phyloP scores from a whole-genome alignment of 164 flowering plant genomes.

The Tetrastigma voinierianum region DNA sequence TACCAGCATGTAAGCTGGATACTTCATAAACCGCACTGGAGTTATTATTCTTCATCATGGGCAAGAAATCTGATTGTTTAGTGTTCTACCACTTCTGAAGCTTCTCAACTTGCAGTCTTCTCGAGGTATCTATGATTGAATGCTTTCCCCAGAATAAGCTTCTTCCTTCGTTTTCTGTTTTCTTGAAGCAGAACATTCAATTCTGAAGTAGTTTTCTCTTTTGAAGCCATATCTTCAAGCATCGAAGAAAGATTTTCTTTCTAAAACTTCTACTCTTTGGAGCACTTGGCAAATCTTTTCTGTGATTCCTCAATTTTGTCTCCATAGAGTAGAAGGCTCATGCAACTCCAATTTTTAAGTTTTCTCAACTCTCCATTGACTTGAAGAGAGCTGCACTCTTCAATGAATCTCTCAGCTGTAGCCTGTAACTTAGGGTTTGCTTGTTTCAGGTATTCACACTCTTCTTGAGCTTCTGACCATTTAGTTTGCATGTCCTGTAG shows the following conservation, averaged over 20 bases:
- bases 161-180: constrained; percentile 42
- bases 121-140: constrained; percentile 42
- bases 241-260: constrained; percentile 42
- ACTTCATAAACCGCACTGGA: constrained; percentile 49
- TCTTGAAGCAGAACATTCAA: constrained; percentile 46
- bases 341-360: constrained; percentile 55
- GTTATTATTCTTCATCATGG: constrained; percentile 47
- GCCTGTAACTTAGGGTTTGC: constrained; percentile 46
- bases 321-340: constrained; percentile 43
- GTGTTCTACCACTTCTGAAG: constrained; percentile 54
- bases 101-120: constrained; percentile 44
- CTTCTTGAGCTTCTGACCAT: constrained; percentile 51
- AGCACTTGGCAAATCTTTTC: constrained; percentile 34
- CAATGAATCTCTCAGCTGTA: constrained; percentile 44
- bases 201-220: constrained; percentile 51
- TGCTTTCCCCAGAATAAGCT: constrained; percentile 38
- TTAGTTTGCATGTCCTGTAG: constrained; percentile 39
- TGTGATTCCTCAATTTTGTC: constrained; percentile 42
- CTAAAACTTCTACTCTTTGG: constrained; percentile 45
- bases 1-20: constrained; percentile 49
- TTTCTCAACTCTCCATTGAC: constrained; percentile 44
- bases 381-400: constrained; percentile 49
- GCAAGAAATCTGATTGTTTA: constrained; percentile 44
- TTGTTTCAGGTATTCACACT: constrained; percentile 47
- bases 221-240: constrained; percentile 42